Base-by-base conservation (phyloP, 1,284 basidiomycete species). In the Volvariella volvacea region DNA sequence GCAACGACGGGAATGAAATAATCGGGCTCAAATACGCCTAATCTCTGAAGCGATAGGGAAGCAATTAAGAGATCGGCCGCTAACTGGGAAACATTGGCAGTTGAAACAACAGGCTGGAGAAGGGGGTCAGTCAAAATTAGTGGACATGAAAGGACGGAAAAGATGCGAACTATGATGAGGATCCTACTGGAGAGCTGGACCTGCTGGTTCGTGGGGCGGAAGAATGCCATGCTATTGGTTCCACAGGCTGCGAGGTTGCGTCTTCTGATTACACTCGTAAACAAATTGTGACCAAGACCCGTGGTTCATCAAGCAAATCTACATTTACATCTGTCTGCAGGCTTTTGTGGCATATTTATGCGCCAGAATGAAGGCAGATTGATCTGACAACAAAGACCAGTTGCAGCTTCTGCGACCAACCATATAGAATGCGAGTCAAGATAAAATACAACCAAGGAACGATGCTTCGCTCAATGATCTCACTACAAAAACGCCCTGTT, bases 81-180 rank as follows among this genome's bases (percentile, higher is more conserved):
- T 14, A 91, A 72, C 56, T 91, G 88, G 4, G 80, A 71, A 31
- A 91, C 74, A 64, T 90, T 91, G 38, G 83, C 88, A 19, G 80
- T 75, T 1, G 88, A 89, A 3, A 91, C 86, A 37, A 89, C 61
- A 19, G 88, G 88, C 88, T 91, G 55, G 22, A 32, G 20, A 12
- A 21, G 7, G 39, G 46, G 9, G 40, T 37, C 19, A 39, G 2
- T 4, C 40, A 48, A 36, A 39, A 38, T 46, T 12, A 15, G 37
- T 42, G 30, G 36, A 39, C 39, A 36, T 31, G 39, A 40, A 31
- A 32, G 34, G 45, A 68, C 76, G 49, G n/a, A 6, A 36, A n/a
- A 31, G 42, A 2, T 22, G 37, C 45, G 39, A 52, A 80, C 78
- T 46, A 78, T 64, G 42, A 81, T 55, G 44, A 80, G 62, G 1